Conservation (phyloP, 441 rosid species). For the Aleurites moluccanus region DNA sequence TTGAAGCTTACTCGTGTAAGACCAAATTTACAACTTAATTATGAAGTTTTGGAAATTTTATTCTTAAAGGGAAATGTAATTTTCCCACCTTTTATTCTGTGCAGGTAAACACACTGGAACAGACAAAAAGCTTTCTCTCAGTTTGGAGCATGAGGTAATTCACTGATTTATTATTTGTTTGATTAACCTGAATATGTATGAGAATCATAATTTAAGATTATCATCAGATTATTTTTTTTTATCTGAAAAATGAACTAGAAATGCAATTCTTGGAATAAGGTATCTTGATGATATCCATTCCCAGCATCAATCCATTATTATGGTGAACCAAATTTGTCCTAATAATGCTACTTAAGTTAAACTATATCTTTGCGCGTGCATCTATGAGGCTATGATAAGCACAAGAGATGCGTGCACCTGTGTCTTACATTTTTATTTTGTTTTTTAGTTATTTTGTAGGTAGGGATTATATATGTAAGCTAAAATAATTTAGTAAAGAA, state of each 20-base stretch:
- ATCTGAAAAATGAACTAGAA: not conserved
- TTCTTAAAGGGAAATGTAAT: not conserved
- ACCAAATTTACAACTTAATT: conserved; percentile 11
- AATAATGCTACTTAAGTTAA: not conserved
- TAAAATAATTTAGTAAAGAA: not conserved
- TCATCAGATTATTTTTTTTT: not conserved
- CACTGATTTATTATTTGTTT: not conserved
- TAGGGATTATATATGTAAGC: not conserved
- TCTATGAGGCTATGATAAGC: not conserved
- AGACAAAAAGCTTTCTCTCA: conserved; percentile 83
- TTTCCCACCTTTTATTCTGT: conserved; percentile 10
- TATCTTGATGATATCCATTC: not conserved
- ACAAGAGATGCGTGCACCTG: not conserved
- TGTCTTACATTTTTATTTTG: not conserved
- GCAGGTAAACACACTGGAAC: conserved; percentile 88
- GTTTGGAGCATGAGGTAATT: conserved; percentile 90
- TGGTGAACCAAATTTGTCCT: not conserved
- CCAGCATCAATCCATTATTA: not conserved
- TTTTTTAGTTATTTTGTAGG: not conserved
- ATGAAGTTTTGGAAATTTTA: not conserved
- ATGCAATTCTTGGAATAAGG: not conserved
- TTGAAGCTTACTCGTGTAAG: conserved; percentile 96
- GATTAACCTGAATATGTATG: not conserved
- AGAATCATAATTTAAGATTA: not conserved
- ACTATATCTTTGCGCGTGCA: not conserved